These are phyloP conservation scores for Nidularia sp. DNA, from an alignment of 768 basidiomycete genomes.

Conservation along the genomic window DNA sequence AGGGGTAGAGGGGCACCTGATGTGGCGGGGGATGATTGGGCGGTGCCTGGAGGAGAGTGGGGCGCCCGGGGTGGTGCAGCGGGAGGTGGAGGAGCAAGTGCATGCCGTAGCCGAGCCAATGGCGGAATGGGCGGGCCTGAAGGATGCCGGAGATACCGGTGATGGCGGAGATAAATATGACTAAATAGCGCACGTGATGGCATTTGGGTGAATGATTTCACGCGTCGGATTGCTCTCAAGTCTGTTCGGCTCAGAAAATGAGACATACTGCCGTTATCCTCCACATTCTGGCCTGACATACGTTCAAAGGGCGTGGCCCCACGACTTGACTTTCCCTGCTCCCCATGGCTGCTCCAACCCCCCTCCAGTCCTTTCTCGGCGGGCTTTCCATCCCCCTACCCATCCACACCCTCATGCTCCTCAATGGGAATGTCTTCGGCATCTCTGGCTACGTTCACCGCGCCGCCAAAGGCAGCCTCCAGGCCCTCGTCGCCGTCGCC, in stretches of 20 bases:
- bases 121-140: not conserved
- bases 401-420: constrained; percentile 44
- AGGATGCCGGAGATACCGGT: not conserved
- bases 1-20: constrained; percentile 44
- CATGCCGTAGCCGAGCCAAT: constrained; percentile 14
- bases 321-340: constrained; percentile 1
- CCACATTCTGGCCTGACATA: too few species aligned
- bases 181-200: constrained; percentile 7
- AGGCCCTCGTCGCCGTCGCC: constrained; percentile 33
- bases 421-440: constrained; percentile 56
- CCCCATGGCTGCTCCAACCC: constrained; percentile 36
- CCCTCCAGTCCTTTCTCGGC: constrained; percentile 51
- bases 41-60: constrained; percentile 33
- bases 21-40: constrained; percentile 47
- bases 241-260: not conserved
- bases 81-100: constrained; percentile 31
- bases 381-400: constrained; percentile 50
- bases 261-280: not conserved
- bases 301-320: too few species aligned
- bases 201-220: not conserved
- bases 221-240: not conserved
- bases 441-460: constrained; percentile 60
- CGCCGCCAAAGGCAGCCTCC: constrained; percentile 37
- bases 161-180: constrained; percentile 2
- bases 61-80: constrained; percentile 32